Percentiles rank a stretch among this genome's conserved stretches.
Conservation (phyloP, 805 yeast genomes). For the Pichia paraexigua region DNA sequence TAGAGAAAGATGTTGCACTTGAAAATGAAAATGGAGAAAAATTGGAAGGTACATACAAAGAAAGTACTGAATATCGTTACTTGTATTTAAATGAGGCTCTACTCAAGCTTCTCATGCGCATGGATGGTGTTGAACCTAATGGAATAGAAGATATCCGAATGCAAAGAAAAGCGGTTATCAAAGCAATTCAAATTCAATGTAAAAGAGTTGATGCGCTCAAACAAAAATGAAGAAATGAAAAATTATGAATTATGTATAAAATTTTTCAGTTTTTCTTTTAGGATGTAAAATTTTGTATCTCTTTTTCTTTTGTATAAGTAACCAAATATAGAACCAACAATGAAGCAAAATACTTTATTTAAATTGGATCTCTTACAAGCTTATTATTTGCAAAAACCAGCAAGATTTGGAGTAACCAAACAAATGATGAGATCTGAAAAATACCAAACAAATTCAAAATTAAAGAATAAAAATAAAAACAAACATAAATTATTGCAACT, state of each 20-base stretch:
- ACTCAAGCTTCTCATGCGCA: slow-evolving; percentile 53
- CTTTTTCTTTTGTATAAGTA: neutral
- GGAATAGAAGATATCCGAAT: slow-evolving; percentile 43
- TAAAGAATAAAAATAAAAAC: slow-evolving; percentile 11
- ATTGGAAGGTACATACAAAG: slow-evolving; percentile 16
- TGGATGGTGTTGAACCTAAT: slow-evolving; percentile 50
- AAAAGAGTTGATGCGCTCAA: slow-evolving; percentile 40
- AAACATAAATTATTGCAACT: slow-evolving; percentile 31
- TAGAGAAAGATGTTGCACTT: slow-evolving; percentile 1
- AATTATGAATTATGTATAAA: neutral
- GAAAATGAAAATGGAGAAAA: neutral
- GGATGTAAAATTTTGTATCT: neutral
- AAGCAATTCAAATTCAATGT: slow-evolving; percentile 50
- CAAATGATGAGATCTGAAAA: slow-evolving; percentile 38
- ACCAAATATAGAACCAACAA: neutral
- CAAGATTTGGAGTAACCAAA: slow-evolving; percentile 44
- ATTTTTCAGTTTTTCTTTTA: neutral
- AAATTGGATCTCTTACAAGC: slow-evolving; percentile 50
- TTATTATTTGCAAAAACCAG: slow-evolving; percentile 37
- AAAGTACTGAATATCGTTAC: slow-evolving; percentile 36
- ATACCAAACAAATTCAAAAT: slow-evolving; percentile 2
- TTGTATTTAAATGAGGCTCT: slow-evolving; percentile 60
- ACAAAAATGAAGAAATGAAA: neutral
- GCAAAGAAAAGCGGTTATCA: slow-evolving; percentile 52
- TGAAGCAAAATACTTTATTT: slow-evolving; percentile 39